Percentiles rank a stretch among this genome's conserved stretches.
Conservation (phyloP, 1,284 basidiomycete species). For the Omphalotus olearius region DNA sequence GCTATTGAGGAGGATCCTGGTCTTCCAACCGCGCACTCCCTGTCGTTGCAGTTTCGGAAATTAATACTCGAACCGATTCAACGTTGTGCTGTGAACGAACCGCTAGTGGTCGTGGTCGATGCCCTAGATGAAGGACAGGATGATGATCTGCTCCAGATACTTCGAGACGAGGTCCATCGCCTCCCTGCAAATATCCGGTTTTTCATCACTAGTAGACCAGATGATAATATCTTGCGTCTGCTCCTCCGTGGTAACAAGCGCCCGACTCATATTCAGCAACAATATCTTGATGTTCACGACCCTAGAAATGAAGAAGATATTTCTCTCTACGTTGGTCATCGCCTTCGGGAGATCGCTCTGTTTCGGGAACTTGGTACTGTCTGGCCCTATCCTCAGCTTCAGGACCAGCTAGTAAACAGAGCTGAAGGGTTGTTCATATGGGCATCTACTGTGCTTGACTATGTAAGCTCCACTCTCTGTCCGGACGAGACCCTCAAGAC, state of each 20-base stretch:
- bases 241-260: neutral
- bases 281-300: slow-evolving; percentile 11
- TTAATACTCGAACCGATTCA: slow-evolving; percentile 15
- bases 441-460: slow-evolving; percentile 19
- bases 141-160: slow-evolving; percentile 14
- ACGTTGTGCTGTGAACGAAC: slow-evolving; percentile 5
- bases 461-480: slow-evolving; percentile 10
- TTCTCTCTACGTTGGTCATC: slow-evolving; percentile 10
- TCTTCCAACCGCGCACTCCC: slow-evolving; percentile 5
- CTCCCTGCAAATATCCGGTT: slow-evolving; percentile 18
- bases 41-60: slow-evolving; percentile 17
- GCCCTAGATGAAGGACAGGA: slow-evolving; percentile 20
- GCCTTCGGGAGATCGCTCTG: slow-evolving; percentile 12
- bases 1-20: slow-evolving; percentile 12
- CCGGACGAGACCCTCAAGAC: slow-evolving; percentile 16
- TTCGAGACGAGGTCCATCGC: slow-evolving; percentile 13
- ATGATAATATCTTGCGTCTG: neutral
- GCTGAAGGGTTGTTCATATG: slow-evolving; percentile 23
- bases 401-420: neutral
- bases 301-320: slow-evolving; percentile 15
- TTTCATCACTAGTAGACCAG: slow-evolving; percentile 18
- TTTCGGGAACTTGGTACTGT: neutral
- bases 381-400: slow-evolving; percentile 14
- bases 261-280: neutral
- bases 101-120: slow-evolving; percentile 13